phyloP scores from a whole-genome alignment of 352 stramenopile species.

The Pythium grandisporangium region DNA sequence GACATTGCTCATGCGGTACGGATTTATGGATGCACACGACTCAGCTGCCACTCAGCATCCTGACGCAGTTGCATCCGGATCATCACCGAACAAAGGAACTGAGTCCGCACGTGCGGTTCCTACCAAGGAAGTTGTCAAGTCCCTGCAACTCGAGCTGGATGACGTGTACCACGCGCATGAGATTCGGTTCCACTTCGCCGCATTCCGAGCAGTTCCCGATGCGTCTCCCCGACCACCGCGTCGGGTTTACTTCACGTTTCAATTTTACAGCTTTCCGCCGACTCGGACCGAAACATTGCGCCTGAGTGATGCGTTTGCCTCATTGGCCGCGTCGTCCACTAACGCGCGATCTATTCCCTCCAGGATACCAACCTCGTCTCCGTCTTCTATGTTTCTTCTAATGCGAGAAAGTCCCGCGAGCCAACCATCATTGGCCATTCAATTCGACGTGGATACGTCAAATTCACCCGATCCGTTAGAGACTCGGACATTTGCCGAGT shows the following conservation, averaged over 20 bases:
- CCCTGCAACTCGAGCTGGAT: slow-evolving; percentile 56
- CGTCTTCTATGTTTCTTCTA: slow-evolving; percentile 55
- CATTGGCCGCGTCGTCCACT: slow-evolving; percentile 11
- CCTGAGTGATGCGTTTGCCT: slow-evolving; percentile 46
- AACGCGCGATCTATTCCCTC: no score
- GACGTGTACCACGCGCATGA: slow-evolving; percentile 79
- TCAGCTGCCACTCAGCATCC: slow-evolving; percentile 1
- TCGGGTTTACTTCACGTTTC: slow-evolving; percentile 87
- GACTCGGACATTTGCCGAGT: slow-evolving; percentile 71
- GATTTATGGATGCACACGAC: slow-evolving; percentile 65
- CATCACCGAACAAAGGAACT: neutral
- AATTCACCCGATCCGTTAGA: slow-evolving; percentile 47
- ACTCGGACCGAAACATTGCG: slow-evolving; percentile 81
- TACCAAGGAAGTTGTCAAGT: slow-evolving; percentile 15
- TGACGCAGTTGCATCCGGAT: no score
- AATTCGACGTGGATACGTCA: slow-evolving; percentile 76
- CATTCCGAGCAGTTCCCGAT: slow-evolving; percentile 34
- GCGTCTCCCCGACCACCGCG: slow-evolving; percentile 11
- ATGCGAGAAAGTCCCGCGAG: slow-evolving; percentile 51
- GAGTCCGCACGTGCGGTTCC: neutral
- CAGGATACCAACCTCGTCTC: no score
- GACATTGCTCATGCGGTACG: slow-evolving; percentile 74
- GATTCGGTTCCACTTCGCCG: slow-evolving; percentile 88
- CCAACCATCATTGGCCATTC: slow-evolving; percentile 59
- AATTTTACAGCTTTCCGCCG: slow-evolving; percentile 88